phyloP scores from a whole-genome alignment of 2,329 filamentous ascomycete genomes.

The Fusarium irregulare region DNA sequence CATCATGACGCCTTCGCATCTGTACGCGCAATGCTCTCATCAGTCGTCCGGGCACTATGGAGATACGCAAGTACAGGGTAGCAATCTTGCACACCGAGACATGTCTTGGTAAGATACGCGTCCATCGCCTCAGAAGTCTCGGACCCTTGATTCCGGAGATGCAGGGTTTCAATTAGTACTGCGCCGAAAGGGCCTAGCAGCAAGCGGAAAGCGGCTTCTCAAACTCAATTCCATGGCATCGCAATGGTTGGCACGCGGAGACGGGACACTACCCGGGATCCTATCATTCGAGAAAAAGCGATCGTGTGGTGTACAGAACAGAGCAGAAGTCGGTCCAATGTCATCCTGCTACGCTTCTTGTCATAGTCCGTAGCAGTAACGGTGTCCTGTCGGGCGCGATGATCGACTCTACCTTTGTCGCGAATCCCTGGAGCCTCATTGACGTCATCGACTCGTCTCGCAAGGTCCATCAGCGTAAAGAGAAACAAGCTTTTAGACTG shows the following conservation, averaged over 20 bases:
- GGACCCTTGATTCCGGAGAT: not conserved
- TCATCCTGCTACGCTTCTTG: not conserved
- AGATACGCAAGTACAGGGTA: not conserved
- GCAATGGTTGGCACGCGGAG: not conserved
- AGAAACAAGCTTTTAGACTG: not conserved
- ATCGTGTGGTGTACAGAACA: not conserved
- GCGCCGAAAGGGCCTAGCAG: not conserved
- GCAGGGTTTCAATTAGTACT: not conserved
- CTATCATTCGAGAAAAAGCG: not conserved
- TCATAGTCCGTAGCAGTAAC: not conserved
- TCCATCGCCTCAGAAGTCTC: not conserved
- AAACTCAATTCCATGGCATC: not conserved
- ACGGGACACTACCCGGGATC: not conserved
- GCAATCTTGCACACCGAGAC: not conserved
- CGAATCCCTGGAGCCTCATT: not conserved
- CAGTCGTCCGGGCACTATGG: not conserved
- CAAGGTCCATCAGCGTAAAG: not conserved
- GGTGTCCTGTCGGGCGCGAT: not conserved
- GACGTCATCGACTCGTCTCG: not conserved
- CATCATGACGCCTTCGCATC: not conserved
- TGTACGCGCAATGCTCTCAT: not conserved
- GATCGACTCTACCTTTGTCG: not conserved
- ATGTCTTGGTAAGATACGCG: not conserved
- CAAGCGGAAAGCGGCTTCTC: not conserved
- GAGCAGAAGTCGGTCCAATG: fast-evolving